Evolutionary conservation across 2,329 filamentous ascomycete species (phyloP).

Genomic region (Neonectria hederae): DNA sequence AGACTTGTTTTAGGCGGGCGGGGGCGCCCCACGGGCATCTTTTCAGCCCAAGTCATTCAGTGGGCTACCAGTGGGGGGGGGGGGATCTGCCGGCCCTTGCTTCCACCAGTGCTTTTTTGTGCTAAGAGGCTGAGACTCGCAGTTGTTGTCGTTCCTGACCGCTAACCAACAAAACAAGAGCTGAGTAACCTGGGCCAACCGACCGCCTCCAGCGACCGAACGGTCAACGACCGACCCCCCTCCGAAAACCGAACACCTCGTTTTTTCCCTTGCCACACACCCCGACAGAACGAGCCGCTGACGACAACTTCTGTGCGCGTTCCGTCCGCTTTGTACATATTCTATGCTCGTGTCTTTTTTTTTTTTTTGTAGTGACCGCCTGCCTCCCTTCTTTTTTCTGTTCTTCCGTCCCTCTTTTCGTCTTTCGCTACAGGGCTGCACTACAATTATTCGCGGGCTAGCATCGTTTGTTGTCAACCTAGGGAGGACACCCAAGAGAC

Average conservation of each 20-base stretch:
- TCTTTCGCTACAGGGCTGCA: neutral
- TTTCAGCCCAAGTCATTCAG: conserved; percentile 10
- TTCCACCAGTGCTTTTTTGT: neutral
- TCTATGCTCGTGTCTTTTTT: conserved; percentile 3
- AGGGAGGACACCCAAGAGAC: conserved; percentile 1
- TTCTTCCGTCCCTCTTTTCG: neutral
- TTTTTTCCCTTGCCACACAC: conserved; percentile 6
- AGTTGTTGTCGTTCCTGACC: conserved; percentile 16
- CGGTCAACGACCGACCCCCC: neutral
- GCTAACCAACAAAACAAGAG: conserved; percentile 15
- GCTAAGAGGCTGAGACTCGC: neutral
- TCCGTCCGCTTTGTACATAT: conserved; percentile 10
- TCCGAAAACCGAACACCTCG: neutral
- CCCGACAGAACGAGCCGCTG: conserved; percentile 9
- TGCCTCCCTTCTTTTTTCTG: conserved; percentile 2
- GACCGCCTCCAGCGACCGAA: conserved; percentile 3
- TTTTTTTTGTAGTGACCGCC: conserved; percentile 3
- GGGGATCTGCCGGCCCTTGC: neutral
- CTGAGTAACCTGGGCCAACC: conserved; percentile 18
- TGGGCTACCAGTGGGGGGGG: conserved; percentile 4
- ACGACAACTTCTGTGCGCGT: conserved; percentile 6
- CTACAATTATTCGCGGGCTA: neutral
- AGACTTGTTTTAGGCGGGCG: conserved; percentile 18
- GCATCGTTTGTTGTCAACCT: neutral
- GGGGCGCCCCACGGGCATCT: neutral